phyloP scores from a whole-genome alignment of 371 early-diverging fungal genomes.

The Mortierella sp. region DNA sequence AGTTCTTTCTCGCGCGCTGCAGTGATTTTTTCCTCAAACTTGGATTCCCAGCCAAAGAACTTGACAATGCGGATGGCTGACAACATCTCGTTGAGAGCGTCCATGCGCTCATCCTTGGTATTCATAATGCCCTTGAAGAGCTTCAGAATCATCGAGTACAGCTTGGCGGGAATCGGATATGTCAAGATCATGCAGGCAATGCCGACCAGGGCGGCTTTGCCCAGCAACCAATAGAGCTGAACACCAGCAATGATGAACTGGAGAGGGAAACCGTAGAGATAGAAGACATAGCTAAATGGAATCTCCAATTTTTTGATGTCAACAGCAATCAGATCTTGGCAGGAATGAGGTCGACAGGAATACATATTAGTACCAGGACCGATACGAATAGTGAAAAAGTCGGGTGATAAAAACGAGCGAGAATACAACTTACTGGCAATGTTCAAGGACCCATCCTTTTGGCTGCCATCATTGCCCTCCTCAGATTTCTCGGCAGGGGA shows the following conservation, averaged over 20 bases:
- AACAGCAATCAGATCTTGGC: constrained; percentile 61
- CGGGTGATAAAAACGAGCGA: too few relatives aligned
- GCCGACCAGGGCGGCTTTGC: constrained; percentile 72
- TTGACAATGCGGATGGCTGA: constrained; percentile 82
- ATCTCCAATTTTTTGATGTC: constrained; percentile 68
- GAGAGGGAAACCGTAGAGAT: constrained; percentile 68
- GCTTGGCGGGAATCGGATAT: constrained; percentile 67
- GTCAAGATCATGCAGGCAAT: constrained; percentile 65
- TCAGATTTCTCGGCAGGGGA: constrained; percentile 41
- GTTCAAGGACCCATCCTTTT: constrained; percentile 56
- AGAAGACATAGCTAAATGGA: constrained; percentile 62
- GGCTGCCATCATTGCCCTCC: constrained; percentile 18
- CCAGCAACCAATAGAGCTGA: constrained; percentile 72
- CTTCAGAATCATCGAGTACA: constrained; percentile 62
- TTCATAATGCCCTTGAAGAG: constrained; percentile 64
- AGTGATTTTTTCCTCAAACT: constrained; percentile 65
- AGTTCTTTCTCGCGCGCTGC: constrained; percentile 63
- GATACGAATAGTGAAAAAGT: too few relatives aligned
- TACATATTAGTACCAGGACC: background rate
- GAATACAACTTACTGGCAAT: constrained; percentile 34
- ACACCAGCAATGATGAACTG: constrained; percentile 68
- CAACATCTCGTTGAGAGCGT: constrained; percentile 76
- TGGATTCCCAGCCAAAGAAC: constrained; percentile 84
- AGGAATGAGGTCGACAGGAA: background rate
- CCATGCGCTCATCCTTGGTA: constrained; percentile 72